Base-by-base conservation (phyloP, 371 early-diverging fungal genomes). In the Haplosporangium sp. region DNA sequence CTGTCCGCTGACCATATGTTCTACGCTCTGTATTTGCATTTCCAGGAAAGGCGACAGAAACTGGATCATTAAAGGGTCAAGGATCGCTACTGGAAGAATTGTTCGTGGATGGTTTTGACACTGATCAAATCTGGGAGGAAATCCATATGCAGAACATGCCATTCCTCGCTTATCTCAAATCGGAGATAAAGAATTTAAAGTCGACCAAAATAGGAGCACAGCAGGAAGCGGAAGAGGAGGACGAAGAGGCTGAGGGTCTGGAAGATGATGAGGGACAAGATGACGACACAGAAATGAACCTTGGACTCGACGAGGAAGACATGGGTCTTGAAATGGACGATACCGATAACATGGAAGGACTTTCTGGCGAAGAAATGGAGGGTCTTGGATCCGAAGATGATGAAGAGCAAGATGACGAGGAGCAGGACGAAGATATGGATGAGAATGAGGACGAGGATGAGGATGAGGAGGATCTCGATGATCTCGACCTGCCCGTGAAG, bases 41-140 rank as follows among this genome's bases (percentile, higher is more conserved):
- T 21, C 2, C 61, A 79, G 80, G 80, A 41, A 79, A 79, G 59
- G 51, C 73, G 18, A 65, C 60, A 5, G 80, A 79, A 62, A 57
- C 69, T 42, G 63, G 63, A 53, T 67, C 62, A 65, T 41, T 72
- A 59, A 79, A 79, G 66, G 59, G 61, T 36, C 73, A 69, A 6
- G 73, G 80, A 21, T 79, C 80, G 8, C 68, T 68, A 65, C 56
- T 79, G 55, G 80, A 69, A 48, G 90, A 89, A 56, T 74, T 95
- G 6, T 84, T 89, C 36, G 84, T 86, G 6, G 91, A 94, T 46
- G 95, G 94, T 0, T 95, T 95, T 71, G 95, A 95, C 73, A 82
- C 86, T 51, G 91, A 93, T 65, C 96, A 96, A 86, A 90, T 97
- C 56, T 98, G 98, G 98, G 95, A 95, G 83, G 93, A 95, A 79